Evolutionary conservation across 192 early-diverging fungal genomes (phyloP).

Genomic region (Podochytrium sp.): DNA sequence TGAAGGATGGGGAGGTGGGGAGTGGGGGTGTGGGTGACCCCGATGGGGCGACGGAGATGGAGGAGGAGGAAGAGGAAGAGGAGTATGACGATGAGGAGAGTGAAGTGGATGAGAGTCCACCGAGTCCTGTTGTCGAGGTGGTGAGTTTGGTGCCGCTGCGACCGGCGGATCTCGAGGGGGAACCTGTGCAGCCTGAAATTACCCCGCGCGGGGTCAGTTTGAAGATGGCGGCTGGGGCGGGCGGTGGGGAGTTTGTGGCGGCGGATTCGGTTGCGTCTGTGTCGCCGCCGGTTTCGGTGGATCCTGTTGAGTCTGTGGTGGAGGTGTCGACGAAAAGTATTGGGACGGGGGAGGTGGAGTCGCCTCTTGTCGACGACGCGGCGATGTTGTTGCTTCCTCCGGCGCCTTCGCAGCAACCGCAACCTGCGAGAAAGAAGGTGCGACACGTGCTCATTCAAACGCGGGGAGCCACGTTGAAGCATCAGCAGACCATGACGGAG

Average conservation of each 20-base stretch:
- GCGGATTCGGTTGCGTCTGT: neutral
- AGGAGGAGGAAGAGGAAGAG: neutral
- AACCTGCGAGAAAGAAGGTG: slow-evolving; percentile 36
- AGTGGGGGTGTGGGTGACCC: neutral
- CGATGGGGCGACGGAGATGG: slow-evolving; percentile 13
- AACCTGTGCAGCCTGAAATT: neutral
- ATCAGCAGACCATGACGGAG: slow-evolving; percentile 33
- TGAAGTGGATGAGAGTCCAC: slow-evolving; percentile 11
- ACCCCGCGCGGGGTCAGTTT: slow-evolving; percentile 15
- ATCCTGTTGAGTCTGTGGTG: neutral
- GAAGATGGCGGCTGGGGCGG: neutral
- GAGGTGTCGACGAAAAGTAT: neutral
- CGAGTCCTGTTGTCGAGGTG: slow-evolving; percentile 11
- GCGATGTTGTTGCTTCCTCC: neutral
- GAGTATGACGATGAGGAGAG: slow-evolving; percentile 23
- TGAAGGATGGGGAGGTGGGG: slow-evolving; percentile 3
- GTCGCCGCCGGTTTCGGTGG: neutral
- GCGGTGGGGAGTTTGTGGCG: neutral
- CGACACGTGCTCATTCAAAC: slow-evolving; percentile 58
- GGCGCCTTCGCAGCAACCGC: neutral
- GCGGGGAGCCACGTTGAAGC: slow-evolving; percentile 28
- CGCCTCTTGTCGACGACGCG: neutral
- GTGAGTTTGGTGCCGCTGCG: slow-evolving; percentile 9
- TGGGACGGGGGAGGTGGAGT: neutral
- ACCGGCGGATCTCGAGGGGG: neutral